Base-by-base conservation (phyloP, 768 basidiomycete genomes). In the Cystofilobasidium bisporidii region DNA sequence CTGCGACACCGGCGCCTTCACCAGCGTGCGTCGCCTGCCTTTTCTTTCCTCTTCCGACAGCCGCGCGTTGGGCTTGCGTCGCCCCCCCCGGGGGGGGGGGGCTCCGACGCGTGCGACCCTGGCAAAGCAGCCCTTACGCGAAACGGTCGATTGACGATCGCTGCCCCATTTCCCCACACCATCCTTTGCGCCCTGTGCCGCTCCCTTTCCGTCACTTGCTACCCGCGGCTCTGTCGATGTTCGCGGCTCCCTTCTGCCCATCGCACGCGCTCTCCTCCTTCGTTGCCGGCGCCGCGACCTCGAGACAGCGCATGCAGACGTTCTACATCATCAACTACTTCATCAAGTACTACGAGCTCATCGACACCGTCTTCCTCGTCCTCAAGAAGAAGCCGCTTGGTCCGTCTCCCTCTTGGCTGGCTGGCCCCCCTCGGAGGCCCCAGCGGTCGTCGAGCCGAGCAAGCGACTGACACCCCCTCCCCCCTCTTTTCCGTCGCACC, bases 281-380 rank as follows among this genome's bases (percentile, higher is more conserved):
- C 10, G 40, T 17, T 9, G 40, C 40, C 40, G 40, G 40, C 40
- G 9, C 10, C 10, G 14, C 18, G 9, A 3, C 14, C 43, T 4
- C 14, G 4, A 15, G 20, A 18, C 74, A 96, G 92, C 84, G 83
- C 76, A 81, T 97, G 77, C 88, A 97, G 80, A 87, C 92, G 75
- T 97, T 89, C 81, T 98, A 99, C 81, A 91, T 98, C 82, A 82
- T 97, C 81, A 99, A 99, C 81, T 99, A 98, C 80, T 92, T 87
- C 79, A 90, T 96, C 84, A 97, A 97, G 77, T 98, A 97, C 78
- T 80, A 96, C 71, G 96, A 99, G 79, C 84, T 98, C 68, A 77
- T 94, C 71, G 96, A 98, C 81, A 99, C 96, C 18, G 84, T 97
- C 72, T 99, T 98, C 83, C 85, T 99, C 72, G 89, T 89, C 14